Conservation (phyloP, 768 basidiomycete species). For the Naganishia antarctica region DNA sequence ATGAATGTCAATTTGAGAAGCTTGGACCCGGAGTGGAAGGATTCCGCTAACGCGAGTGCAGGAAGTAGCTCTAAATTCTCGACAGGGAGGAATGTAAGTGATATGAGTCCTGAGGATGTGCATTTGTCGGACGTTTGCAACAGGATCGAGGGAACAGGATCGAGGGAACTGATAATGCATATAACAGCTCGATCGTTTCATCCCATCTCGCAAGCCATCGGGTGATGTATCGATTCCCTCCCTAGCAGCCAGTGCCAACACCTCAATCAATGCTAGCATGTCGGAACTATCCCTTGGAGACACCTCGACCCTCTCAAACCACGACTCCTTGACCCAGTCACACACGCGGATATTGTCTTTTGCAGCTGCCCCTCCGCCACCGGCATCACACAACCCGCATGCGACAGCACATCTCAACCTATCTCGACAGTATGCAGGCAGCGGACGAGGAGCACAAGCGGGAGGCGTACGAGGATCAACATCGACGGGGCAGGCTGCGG, state of each 20-base stretch:
- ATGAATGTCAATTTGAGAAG: constrained; percentile 17
- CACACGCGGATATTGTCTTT: constrained; percentile 71
- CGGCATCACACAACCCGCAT: constrained; percentile 68
- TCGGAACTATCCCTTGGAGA: constrained; percentile 35
- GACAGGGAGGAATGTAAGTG: constrained; percentile 23
- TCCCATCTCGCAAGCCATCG: constrained; percentile 16
- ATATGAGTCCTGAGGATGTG: no score
- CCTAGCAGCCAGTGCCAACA: constrained; percentile 15
- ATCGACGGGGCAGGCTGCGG: constrained; percentile 61
- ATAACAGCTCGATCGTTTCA: constrained; percentile 29
- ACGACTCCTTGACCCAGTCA: constrained; percentile 20
- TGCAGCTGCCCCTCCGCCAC: constrained; percentile 65
- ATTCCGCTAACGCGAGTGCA: constrained; percentile 2
- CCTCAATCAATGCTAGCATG: constrained; percentile 17
- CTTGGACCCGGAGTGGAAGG: constrained; percentile 13
- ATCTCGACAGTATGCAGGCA: constrained; percentile 53
- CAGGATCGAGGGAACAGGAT: no score
- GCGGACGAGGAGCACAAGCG: constrained; percentile 64
- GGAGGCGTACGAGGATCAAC: constrained; percentile 52
- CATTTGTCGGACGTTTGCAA: no score
- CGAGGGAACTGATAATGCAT: neutral
- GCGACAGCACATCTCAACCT: constrained; percentile 72
- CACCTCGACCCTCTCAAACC: constrained; percentile 34
- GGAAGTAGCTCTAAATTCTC: constrained; percentile 23
- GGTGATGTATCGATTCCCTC: constrained; percentile 33